Percentiles rank a stretch among this genome's conserved stretches.
Conservation (phyloP, 331 rosid species). For the Dryas integrifolia region DNA sequence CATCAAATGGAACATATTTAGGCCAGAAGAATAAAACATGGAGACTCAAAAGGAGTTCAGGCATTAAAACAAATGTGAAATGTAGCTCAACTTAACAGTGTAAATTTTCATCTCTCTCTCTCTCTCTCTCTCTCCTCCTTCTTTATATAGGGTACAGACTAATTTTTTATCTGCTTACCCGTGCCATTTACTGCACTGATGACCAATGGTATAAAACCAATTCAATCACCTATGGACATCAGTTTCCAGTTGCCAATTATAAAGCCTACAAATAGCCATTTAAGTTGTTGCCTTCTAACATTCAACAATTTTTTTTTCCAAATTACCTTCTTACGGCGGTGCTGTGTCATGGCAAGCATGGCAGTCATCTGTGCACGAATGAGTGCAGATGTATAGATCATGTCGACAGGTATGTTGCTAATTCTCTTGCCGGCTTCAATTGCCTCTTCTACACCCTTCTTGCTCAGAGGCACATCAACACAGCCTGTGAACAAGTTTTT, state of each 20-base stretch:
- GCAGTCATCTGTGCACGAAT: slow-evolving; percentile 99
- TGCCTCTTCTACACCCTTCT: slow-evolving; percentile 96
- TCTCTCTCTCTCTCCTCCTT: neutral
- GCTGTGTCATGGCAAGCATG: slow-evolving; percentile 99
- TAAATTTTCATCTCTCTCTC: neutral
- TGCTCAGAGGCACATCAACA: slow-evolving; percentile 93
- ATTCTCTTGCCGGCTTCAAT: slow-evolving; percentile 99
- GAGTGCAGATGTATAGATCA: slow-evolving; percentile 87
- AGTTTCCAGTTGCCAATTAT: neutral
- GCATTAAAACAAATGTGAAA: neutral
- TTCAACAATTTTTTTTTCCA: neutral
- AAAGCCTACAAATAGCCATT: neutral
- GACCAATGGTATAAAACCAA: neutral
- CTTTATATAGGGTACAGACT: neutral
- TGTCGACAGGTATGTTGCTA: slow-evolving; percentile 89
- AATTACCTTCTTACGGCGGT: slow-evolving; percentile 83
- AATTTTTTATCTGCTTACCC: neutral
- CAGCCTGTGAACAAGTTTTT: slow-evolving; percentile 98
- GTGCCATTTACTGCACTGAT: neutral
- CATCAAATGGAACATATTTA: neutral
- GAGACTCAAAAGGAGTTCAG: neutral
- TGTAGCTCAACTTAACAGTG: neutral
- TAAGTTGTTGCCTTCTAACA: slow-evolving; percentile 14
- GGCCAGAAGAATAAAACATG: neutral
- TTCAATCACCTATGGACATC: neutral